A percentile compares a stretch with the other conserved stretches of the same genome.
These are phyloP conservation scores for Fusarium fracticaudum DNA, from an alignment of 2,329 filamentous ascomycete species.

Conservation along the genomic window DNA sequence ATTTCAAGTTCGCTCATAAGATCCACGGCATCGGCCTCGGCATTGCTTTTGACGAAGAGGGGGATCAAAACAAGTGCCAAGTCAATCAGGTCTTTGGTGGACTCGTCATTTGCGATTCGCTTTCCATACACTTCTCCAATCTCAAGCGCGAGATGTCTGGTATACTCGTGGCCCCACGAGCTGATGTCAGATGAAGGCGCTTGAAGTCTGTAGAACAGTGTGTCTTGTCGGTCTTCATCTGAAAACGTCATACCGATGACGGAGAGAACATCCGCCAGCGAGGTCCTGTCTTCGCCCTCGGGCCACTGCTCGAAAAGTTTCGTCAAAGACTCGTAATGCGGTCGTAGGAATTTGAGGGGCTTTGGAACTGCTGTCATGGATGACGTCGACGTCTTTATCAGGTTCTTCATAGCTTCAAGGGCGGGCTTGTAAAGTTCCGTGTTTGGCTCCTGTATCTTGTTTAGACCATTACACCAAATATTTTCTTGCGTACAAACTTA, in stretches of 20 bases:
- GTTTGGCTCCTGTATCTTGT: slow-evolving; percentile 76
- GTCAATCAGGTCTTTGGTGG: slow-evolving; percentile 84
- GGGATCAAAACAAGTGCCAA: slow-evolving; percentile 87
- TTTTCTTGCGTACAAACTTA: slow-evolving; percentile 52
- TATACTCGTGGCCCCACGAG: slow-evolving; percentile 99
- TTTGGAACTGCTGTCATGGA: slow-evolving; percentile 99
- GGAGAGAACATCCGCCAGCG: slow-evolving; percentile 93
- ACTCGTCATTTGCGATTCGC: slow-evolving; percentile 84
- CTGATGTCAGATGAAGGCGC: slow-evolving; percentile 91
- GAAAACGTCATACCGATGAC: slow-evolving; percentile 99
- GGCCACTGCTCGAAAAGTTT: slow-evolving; percentile 92
- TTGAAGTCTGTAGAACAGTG: slow-evolving; percentile 92
- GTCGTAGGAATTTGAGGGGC: slow-evolving; percentile 95
- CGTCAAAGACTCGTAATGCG: slow-evolving; percentile 91
- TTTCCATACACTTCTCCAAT: slow-evolving; percentile 95
- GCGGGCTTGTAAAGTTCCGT: slow-evolving; percentile 88
- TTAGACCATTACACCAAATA: slow-evolving; percentile 16
- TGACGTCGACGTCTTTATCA: slow-evolving; percentile 98
- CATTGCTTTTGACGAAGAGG: slow-evolving; percentile 96
- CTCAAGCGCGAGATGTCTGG: slow-evolving; percentile 92
- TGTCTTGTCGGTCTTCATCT: slow-evolving; percentile 94
- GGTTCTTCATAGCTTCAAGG: slow-evolving; percentile 95
- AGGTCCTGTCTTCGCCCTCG: slow-evolving; percentile 83
- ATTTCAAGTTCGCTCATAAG: slow-evolving; percentile 97
- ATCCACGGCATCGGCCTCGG: slow-evolving; percentile 97